Base-by-base conservation (phyloP, 2,329 filamentous ascomycete species). In the Trichoderma breve region DNA sequence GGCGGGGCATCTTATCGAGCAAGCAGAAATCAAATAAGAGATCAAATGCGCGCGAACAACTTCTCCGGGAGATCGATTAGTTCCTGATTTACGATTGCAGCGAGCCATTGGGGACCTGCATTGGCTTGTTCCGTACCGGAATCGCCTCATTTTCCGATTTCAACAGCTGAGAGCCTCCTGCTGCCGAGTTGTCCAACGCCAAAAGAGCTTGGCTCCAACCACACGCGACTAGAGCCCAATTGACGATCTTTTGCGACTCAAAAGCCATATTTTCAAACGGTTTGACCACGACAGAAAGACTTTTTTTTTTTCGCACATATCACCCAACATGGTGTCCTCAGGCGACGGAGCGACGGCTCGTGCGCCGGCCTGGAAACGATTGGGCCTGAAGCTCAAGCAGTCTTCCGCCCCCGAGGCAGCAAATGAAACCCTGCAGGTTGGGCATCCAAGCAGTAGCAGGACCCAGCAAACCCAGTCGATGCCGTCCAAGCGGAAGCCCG, bases 371-470 rank as follows among this genome's bases (percentile, higher is more conserved):
- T 89, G 88, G 87, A 89, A 89, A 79, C 85, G 86, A 83, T 85
- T 89, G 84, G 88, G 88, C 81, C 85, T 89, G 79, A 89, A 89
- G 83, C 87, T 89, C 81, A 89, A 89, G 81, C 78, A 80, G 74
- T 76, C 77, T 75, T 77, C 78, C 75, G 77, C 76, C 76, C 75
- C 78, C 65, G 80, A 79, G 71, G 74, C 78, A 75, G 76, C 76
- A 74, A 75, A 75, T 75, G 77, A 76, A 71, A 74, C 75, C 75
- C 76, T 76, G 75, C 76, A 76, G 75, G 80, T 82, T 82, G 81
- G 81, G 80, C 80, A 80, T 74, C 80, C 79, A 80, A 77, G 75
- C 76, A 75, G 72, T 75, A 75, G 73, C 75, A 82, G 74, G 79
- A 81, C 76, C 77, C 80, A 76, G 76, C 77, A 75, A 74, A 73